These are phyloP conservation scores for Taxawa tesnikishii DNA, from an alignment of 2,329 filamentous ascomycete species.

Conservation along the genomic window DNA sequence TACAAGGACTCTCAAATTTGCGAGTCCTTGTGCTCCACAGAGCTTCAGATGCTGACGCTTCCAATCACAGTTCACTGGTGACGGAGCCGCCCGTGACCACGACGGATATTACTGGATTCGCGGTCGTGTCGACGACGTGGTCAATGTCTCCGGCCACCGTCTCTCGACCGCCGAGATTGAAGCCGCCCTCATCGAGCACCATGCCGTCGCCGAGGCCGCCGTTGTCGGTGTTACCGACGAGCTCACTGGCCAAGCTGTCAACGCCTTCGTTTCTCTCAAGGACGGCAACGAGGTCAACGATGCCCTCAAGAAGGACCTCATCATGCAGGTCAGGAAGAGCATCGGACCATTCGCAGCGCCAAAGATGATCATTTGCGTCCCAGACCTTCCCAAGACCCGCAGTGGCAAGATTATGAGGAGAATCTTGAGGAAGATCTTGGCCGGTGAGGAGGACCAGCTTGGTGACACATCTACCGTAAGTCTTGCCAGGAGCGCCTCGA, in stretches of 20 bases:
- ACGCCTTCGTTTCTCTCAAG: conserved; percentile 91
- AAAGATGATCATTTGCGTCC: conserved; percentile 82
- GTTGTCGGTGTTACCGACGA: conserved; percentile 91
- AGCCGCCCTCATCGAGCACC: conserved; percentile 86
- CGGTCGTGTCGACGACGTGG: conserved; percentile 93
- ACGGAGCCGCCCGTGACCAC: conserved; percentile 90
- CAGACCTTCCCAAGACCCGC: conserved; percentile 91
- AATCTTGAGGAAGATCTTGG: conserved; percentile 92
- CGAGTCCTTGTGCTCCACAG: no score
- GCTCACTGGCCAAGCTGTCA: conserved; percentile 91
- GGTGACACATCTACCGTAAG: conserved; percentile 85
- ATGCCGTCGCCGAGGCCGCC: conserved; percentile 80
- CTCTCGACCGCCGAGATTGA: conserved; percentile 97
- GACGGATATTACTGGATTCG: conserved; percentile 99
- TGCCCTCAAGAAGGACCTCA: conserved; percentile 80
- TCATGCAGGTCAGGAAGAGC: conserved; percentile 89
- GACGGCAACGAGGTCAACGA: conserved; percentile 66
- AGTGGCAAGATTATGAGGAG: conserved; percentile 99
- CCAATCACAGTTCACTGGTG: conserved; percentile 61
- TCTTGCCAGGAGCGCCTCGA: conserved; percentile 14
- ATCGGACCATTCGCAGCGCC: conserved; percentile 96
- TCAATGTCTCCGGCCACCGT: conserved; percentile 94
- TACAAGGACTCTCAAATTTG: neutral
- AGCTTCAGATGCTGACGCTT: neutral
- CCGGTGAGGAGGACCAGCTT: conserved; percentile 91